Evolutionary conservation across 1,284 basidiomycete genomes (phyloP), one percentile per base, ranked within the genome.

Genomic region (Ganoderma leucocontextum): DNA sequence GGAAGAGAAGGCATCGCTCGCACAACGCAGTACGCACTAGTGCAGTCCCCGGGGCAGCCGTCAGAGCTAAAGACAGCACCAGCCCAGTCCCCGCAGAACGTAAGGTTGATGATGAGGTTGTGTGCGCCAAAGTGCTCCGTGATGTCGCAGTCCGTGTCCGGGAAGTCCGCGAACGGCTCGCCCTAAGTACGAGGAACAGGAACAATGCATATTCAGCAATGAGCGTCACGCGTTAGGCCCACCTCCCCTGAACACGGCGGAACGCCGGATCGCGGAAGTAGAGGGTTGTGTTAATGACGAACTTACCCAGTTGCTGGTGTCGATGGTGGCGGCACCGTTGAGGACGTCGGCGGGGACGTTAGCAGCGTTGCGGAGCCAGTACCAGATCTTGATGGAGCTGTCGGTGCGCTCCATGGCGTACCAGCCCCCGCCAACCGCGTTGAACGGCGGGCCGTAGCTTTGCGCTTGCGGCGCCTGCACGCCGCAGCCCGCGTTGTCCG

Each of bases 401-500:
- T 76, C 69, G 2, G 84, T 87, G 53, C 87, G 82, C 73, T 90
- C 87, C 69, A 88, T 79, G 0, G 84, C 87, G 76, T 72, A 87
- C 85, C 86, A 91, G 73, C 90, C 90, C 42, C 91, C 91, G 17
- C 89, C 88, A 39, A 82, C 83, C 17, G 73, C 72, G 75, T 93
- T 91, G 80, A 92, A 91, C 4, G 75, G 70, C 0, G 88, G 85
- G 0, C 91, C 91, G 72, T 86, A 92, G 72, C 85, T 89, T 60
- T 81, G 80, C 0, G 75, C 61, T 60, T 82, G 83, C 61, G 72
- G 76, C 49, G 86, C 73, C 33, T 80, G 75, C 29, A 93, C 90
- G n/a, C 89, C 88, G 72, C 92, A 94, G 0, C 91, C 91, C 0
- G 82, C 78, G 73, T 93, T 93, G 70, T 81, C 80, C 6, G 82